phyloP scores from a whole-genome alignment of 2,329 filamentous ascomycete genomes.

The Cercospora canescens region DNA sequence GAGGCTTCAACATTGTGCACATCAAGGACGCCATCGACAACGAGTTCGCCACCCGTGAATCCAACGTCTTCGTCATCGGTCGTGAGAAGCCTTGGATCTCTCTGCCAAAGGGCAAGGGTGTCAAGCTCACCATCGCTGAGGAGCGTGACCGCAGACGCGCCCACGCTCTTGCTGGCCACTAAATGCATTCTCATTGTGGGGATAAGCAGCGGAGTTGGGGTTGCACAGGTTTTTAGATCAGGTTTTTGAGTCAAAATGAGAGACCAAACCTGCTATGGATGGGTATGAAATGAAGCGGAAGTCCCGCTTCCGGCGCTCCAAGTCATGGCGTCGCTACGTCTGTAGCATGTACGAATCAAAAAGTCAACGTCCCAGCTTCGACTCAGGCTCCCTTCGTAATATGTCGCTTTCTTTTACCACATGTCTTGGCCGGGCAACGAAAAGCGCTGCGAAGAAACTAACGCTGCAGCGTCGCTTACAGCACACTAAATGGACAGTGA shows the following conservation, averaged over 20 bases:
- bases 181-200: conserved; percentile 14
- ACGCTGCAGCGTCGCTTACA: background rate
- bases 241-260: conserved; percentile 1
- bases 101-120: conserved; percentile 99
- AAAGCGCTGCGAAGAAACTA: background rate
- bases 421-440: background rate
- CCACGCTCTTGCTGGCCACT: conserved; percentile 50
- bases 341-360: conserved; percentile 20
- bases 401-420: background rate
- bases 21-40: conserved; percentile 99
- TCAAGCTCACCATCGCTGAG: conserved; percentile 98
- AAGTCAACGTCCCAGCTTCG: conserved; percentile 18
- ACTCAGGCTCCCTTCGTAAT: background rate
- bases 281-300: conserved; percentile 16
- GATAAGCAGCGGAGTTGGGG: conserved; percentile 22
- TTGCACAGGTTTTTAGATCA: conserved; percentile 15
- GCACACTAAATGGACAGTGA: background rate
- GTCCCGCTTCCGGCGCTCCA: conserved; percentile 14
- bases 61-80: conserved; percentile 99
- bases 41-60: conserved; percentile 98
- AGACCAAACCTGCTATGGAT: conserved; percentile 14
- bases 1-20: conserved; percentile 97
- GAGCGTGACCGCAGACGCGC: conserved; percentile 98
- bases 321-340: conserved; percentile 13
- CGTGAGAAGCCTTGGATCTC: conserved; percentile 99